A percentile compares a stretch with the other conserved stretches of the same genome.
Evolutionary conservation across 768 basidiomycete species (phyloP).

Genomic region (Amanita jacksonii): DNA sequence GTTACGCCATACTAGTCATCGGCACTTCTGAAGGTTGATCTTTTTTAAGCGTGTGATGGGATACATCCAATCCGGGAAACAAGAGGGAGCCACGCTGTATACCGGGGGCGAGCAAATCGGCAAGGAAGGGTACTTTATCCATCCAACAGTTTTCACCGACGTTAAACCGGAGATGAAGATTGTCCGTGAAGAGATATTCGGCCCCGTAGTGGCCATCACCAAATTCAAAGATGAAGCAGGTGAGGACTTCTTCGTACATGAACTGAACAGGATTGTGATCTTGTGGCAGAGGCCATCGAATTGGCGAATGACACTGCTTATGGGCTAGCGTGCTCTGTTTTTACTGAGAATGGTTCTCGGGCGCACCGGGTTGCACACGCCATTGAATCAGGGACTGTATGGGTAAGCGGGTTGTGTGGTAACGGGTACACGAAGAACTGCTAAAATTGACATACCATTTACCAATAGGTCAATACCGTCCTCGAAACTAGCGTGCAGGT

Average conservation of each 20-base stretch:
- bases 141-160: conserved; percentile 63
- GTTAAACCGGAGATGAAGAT: conserved; percentile 58
- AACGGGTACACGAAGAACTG: neutral
- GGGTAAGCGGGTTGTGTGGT: conserved; percentile 27
- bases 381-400: conserved; percentile 58
- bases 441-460: neutral
- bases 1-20: neutral
- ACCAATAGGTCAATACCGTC: conserved; percentile 15
- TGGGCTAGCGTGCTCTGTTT: conserved; percentile 63
- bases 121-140: conserved; percentile 56
- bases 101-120: conserved; percentile 53
- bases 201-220: conserved; percentile 62
- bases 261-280: neutral
- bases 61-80: conserved; percentile 67
- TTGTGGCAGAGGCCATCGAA: conserved; percentile 30
- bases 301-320: conserved; percentile 60
- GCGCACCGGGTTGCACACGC: conserved; percentile 33
- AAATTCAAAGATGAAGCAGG: conserved; percentile 55
- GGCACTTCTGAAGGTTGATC: neutral
- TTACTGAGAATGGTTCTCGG: conserved; percentile 46
- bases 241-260: neutral
- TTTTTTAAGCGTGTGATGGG: conserved; percentile 50
- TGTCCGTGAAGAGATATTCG: conserved; percentile 63
- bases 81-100: conserved; percentile 56
- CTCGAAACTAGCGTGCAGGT: conserved; percentile 11